Base-by-base conservation (phyloP, 306 rosid species). In the Neltuma alba region DNA sequence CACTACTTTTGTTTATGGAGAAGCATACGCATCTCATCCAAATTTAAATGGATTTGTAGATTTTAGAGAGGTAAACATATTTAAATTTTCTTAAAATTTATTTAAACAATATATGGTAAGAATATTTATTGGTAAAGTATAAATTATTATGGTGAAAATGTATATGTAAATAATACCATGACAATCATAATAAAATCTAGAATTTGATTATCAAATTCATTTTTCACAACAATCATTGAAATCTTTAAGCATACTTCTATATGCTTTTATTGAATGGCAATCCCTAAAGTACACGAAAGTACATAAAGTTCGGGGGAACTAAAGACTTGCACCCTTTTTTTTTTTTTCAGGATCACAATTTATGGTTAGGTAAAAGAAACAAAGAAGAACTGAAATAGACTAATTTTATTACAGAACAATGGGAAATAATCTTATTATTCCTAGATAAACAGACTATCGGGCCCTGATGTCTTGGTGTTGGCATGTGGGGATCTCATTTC, bases 401-500 rank as follows among this genome's bases (percentile, higher is more conserved):
- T 36, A 65, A 20, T 65, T 64, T 34, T 9, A 18, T 64, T 33
- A 34, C 42, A 64, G 27, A 34, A 34, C 2, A 34, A 30, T 4
- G n/a, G 6, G 28, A 61, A 27, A 14, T 62, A 2, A 63, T 63
- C 68, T 6, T n/a, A 16, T 5, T 18, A 36, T 47, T 42, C 12
- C 52, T 67, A 37, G 72, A 40, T 25, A 0, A 2, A 67, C 34
- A 21, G 13, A 38, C 7, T 50, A 64, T 2, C n/a, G 9, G 71
- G 68, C 36, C 81, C 65, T 70, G 27, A 68, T 74, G 72, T 27
- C 81, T 77, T 74, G 20, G 82, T 57, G 62, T 21, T 54, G 60
- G 60, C 28, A 5, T 18, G 91, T 18, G 94, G 89, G 0, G 94
- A 90, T 83, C 63, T 88, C 58, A 79, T 82, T 20, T 86, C 85